These are phyloP conservation scores for Pisolithus sp. DNA, from an alignment of 768 basidiomycete species.

Conservation along the genomic window DNA sequence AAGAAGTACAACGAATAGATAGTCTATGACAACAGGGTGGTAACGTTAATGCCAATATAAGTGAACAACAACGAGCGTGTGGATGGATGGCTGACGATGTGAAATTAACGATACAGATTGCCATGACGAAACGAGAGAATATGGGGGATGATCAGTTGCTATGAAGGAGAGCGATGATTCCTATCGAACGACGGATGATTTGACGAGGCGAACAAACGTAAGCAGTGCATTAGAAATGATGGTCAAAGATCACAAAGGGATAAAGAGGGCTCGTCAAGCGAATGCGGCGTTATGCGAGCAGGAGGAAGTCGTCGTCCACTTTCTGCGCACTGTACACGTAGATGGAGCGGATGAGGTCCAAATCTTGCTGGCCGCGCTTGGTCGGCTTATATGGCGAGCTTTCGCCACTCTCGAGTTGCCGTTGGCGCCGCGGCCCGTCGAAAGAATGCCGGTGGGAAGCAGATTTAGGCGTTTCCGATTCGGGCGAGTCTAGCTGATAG, in stretches of 20 bases:
- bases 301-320: slow-evolving; percentile 21
- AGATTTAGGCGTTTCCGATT: slow-evolving; percentile 15
- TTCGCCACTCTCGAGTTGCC: slow-evolving; percentile 3
- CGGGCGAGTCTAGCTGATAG: slow-evolving; percentile 19
- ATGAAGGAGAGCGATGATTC: background rate
- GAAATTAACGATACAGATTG: slow-evolving; percentile 1
- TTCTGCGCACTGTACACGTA: slow-evolving; percentile 49
- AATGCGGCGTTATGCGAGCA: slow-evolving; percentile 4
- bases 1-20: background rate
- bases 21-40: background rate
- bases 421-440: slow-evolving; percentile 10
- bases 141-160: too few relatives aligned
- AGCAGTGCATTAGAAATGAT: background rate
- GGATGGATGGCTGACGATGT: background rate
- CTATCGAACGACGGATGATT: background rate
- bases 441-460: slow-evolving; percentile 12
- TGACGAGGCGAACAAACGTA: slow-evolving; percentile 12
- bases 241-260: background rate
- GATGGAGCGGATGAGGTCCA: slow-evolving; percentile 47
- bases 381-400: slow-evolving; percentile 12
- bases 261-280: background rate
- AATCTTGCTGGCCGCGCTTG: slow-evolving; percentile 30
- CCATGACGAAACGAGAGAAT: background rate
- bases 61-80: background rate
- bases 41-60: background rate